A percentile compares a stretch with the other conserved stretches of the same genome.
These are phyloP conservation scores for Phlebiopsis flavidoalba DNA, from an alignment of 768 basidiomycete species.

Conservation along the genomic window DNA sequence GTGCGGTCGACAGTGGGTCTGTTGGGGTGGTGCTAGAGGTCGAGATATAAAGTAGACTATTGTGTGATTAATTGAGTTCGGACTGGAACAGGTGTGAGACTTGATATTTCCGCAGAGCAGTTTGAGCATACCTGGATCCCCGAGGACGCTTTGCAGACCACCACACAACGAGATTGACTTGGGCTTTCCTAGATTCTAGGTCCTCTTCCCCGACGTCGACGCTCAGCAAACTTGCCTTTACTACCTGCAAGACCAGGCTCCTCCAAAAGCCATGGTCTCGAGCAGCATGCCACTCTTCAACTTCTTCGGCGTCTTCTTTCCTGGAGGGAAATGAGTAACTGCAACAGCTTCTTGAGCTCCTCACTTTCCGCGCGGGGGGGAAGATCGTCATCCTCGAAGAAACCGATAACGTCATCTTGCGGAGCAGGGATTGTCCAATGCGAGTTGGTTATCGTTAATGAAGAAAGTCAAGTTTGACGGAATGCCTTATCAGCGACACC, in stretches of 20 bases:
- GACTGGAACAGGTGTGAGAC: slow-evolving; percentile 39
- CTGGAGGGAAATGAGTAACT: slow-evolving; percentile 93
- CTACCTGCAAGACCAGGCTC: slow-evolving; percentile 66
- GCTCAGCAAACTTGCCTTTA: slow-evolving; percentile 65
- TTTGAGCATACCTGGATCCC: slow-evolving; percentile 58
- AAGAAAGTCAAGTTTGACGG: slow-evolving; percentile 67
- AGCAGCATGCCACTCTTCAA: slow-evolving; percentile 71
- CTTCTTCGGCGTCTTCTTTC: slow-evolving; percentile 65
- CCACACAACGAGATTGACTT: slow-evolving; percentile 76
- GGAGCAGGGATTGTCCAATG: slow-evolving; percentile 91
- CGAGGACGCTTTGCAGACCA: slow-evolving; percentile 75
- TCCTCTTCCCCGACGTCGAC: slow-evolving; percentile 60
- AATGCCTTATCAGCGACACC: slow-evolving; percentile 84
- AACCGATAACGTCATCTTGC: slow-evolving; percentile 72
- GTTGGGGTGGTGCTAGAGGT: slow-evolving; percentile 77
- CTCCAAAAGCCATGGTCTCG: slow-evolving; percentile 69
- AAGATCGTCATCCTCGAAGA: slow-evolving; percentile 47
- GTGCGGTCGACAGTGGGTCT: slow-evolving; percentile 74
- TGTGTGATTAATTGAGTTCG: slow-evolving; percentile 57
- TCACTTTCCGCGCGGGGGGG: slow-evolving; percentile 62
- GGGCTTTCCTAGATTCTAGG: slow-evolving; percentile 39
- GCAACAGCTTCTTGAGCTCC: slow-evolving; percentile 67
- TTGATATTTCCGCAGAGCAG: not conserved
- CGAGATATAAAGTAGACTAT: slow-evolving; percentile 87
- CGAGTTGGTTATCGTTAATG: slow-evolving; percentile 62